These are phyloP conservation scores for Pseudoscleropodium purum DNA, from an alignment of 225 moss, liverwort and hornwort species.

Conservation along the genomic window DNA sequence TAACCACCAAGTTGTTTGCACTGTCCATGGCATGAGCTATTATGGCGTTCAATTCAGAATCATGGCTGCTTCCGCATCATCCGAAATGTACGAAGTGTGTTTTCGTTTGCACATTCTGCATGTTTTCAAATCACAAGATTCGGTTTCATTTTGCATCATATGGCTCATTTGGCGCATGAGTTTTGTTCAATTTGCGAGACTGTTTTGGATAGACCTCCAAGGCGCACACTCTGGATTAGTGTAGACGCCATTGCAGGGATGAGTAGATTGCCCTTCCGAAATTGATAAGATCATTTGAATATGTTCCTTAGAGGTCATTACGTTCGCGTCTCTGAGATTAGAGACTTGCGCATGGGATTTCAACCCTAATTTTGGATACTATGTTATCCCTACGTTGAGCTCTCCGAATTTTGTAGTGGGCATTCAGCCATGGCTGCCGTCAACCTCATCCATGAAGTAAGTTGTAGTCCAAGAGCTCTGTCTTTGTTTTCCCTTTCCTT, in stretches of 20 bases:
- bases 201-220: neutral
- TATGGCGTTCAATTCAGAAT: neutral
- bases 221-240: neutral
- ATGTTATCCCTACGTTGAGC: neutral
- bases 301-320: neutral
- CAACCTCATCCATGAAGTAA: constrained; percentile 8
- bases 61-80: neutral
- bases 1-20: neutral
- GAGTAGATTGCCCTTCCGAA: neutral
- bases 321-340: neutral
- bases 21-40: neutral
- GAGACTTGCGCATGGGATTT: neutral
- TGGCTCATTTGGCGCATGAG: neutral
- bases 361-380: neutral
- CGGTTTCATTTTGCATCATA: neutral
- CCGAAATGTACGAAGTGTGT: neutral
- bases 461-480: neutral
- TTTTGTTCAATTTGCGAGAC: neutral
- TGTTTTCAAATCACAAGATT: neutral
- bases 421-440: constrained; percentile 7
- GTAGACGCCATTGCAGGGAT: neutral
- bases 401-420: neutral
- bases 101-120: neutral
- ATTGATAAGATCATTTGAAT: neutral
- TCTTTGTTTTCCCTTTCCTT: neutral